Evolutionary conservation across 306 rosid genomes (phyloP).

Genomic region (Chamaecrista fasciculata): DNA sequence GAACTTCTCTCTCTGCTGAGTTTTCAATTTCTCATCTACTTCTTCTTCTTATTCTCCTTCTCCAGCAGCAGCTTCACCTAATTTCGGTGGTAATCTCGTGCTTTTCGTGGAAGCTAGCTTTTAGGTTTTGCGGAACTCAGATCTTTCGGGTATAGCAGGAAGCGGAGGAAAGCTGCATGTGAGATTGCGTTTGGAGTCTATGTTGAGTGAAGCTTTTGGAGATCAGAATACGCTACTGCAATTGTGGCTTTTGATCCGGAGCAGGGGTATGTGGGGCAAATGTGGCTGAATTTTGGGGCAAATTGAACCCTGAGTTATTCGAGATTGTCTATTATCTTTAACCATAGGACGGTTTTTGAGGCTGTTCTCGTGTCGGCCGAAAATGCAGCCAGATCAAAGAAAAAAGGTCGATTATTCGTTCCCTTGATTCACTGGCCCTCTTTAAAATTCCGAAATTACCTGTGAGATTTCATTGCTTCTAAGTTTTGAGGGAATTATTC

Average conservation of each 20-base stretch:
- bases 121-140: slow-evolving; percentile 7
- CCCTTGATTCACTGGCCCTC: not conserved
- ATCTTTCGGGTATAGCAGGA: slow-evolving; percentile 35
- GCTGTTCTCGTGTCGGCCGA: slow-evolving; percentile 35
- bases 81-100: not conserved
- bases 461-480: not conserved
- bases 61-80: slow-evolving; percentile 8
- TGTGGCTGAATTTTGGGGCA: slow-evolving; percentile 51
- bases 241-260: slow-evolving; percentile 64
- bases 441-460: slow-evolving; percentile 7
- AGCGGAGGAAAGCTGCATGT: slow-evolving; percentile 57
- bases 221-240: slow-evolving; percentile 46
- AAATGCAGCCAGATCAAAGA: slow-evolving; percentile 74
- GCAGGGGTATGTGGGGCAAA: slow-evolving; percentile 85
- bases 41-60: slow-evolving; percentile 8
- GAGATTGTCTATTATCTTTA: slow-evolving; percentile 33
- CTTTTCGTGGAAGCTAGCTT: not conserved
- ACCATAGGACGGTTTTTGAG: slow-evolving; percentile 29
- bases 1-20: not conserved
- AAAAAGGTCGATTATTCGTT: slow-evolving; percentile 57
- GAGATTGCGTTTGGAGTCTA: slow-evolving; percentile 63
- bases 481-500: slow-evolving; percentile 7
- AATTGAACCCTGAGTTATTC: slow-evolving; percentile 28
- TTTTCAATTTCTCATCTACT: not conserved
- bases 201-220: slow-evolving; percentile 53